phyloP scores from a whole-genome alignment of 2,329 filamentous ascomycete species.

The Cordyceps javanica region DNA sequence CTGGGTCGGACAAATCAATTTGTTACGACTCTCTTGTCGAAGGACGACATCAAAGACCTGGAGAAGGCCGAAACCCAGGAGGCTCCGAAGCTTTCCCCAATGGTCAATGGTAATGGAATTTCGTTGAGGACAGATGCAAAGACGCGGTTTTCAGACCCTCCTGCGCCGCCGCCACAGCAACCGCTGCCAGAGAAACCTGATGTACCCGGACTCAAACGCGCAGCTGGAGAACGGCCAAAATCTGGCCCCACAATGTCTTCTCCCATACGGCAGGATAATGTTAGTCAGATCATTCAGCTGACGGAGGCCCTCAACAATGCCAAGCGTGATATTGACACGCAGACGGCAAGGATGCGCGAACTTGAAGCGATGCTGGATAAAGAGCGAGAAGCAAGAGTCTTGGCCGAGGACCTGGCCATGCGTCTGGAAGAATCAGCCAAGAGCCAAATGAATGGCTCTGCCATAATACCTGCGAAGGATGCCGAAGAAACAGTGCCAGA shows the following conservation, averaged over 20 bases:
- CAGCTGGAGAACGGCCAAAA: slow-evolving; percentile 69
- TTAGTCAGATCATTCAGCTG: slow-evolving; percentile 73
- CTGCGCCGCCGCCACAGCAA: slow-evolving; percentile 87
- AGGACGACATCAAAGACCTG: slow-evolving; percentile 58
- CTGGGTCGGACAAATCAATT: slow-evolving; percentile 77
- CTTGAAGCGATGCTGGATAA: slow-evolving; percentile 67
- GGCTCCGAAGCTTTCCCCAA: slow-evolving; percentile 37
- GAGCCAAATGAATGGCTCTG: slow-evolving; percentile 25
- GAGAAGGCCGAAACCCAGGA: slow-evolving; percentile 47
- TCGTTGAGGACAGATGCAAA: slow-evolving; percentile 68
- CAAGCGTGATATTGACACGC: slow-evolving; percentile 81
- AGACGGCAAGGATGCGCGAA: slow-evolving; percentile 71
- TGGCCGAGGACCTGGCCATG: slow-evolving; percentile 76
- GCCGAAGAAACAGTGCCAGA: slow-evolving; percentile 18
- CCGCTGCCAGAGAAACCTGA: slow-evolving; percentile 92
- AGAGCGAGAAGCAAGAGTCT: slow-evolving; percentile 75
- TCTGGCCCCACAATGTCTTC: slow-evolving; percentile 46
- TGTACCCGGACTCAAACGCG: slow-evolving; percentile 65
- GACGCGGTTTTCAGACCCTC: slow-evolving; percentile 83
- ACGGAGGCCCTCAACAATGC: slow-evolving; percentile 79
- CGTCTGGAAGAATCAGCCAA: slow-evolving; percentile 54
- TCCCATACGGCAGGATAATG: slow-evolving; percentile 52
- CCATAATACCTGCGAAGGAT: slow-evolving; percentile 1
- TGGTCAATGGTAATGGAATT: slow-evolving; percentile 45
- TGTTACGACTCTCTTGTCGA: slow-evolving; percentile 67